Evolutionary conservation across 768 basidiomycete genomes (phyloP), one percentile per base, ranked within the genome.

Genomic region (Rubroboletus pulcherrimus): DNA sequence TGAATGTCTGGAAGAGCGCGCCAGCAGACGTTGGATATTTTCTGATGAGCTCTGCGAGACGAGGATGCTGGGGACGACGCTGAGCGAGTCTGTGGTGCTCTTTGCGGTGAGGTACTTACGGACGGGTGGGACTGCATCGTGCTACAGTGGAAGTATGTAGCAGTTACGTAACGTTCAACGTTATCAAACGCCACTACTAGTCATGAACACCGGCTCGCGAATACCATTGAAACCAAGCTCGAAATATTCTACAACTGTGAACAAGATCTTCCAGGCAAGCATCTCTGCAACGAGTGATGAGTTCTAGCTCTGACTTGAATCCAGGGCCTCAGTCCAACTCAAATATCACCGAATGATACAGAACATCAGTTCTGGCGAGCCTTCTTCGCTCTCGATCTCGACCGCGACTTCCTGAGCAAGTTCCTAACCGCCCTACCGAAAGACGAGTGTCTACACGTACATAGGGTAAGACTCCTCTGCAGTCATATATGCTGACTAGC

Each of bases 1-100:
- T 91, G 72, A 86, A 90, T 1, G 84, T 77, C 68, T 91, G 89
- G 65, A 90, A 88, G 9, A 91, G 70, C 24, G 79, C 75, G 12
- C 84, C 78, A 3, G 84, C 82, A 15, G 78, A 71, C 26, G 68
- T 75, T 35, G 89, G 88, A 62, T 91, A 91, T 66, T 84, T 87
- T 11, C 63, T 56, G 26, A 86, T 58, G 39, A 83, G 63, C 4
- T 72, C 69, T 10, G 79, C 71, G 29, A 89, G 74, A 5, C 64
- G 72, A 42, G 73, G 61, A 59, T 81, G 78, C 85, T 84, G 54
- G 24, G 10, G 31, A 24, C 14, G 39, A 12, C 33, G 44, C 15
- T 60, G 35, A 64, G 55, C 33, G 12, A n/a, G 51, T 49, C 34
- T 33, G 35, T 10, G 34, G 30, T 39, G 30, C 2, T 21, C 21